Evolutionary conservation across 371 early-diverging fungal genomes (phyloP).

Genomic region (Saksenaea vasiformis): DNA sequence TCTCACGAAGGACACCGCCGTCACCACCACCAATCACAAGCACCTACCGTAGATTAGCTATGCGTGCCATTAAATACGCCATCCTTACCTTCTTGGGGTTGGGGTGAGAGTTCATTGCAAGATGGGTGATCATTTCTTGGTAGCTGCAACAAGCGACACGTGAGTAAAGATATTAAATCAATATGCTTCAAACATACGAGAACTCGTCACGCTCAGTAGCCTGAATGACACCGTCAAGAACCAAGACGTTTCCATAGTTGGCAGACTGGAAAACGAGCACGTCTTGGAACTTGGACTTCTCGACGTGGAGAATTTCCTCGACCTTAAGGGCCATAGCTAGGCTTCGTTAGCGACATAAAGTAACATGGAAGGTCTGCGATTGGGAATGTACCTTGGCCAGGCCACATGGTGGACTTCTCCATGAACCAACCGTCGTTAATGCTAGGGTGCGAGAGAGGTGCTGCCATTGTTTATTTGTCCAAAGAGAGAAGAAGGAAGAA

Average conservation of each 20-base stretch:
- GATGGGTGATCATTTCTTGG: slow-evolving; percentile 98
- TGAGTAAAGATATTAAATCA: not conserved
- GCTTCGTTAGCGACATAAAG: not conserved
- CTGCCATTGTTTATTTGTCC: slow-evolving; percentile 35
- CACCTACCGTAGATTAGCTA: slow-evolving; percentile 55
- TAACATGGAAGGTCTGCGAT: not conserved
- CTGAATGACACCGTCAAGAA: slow-evolving; percentile 97
- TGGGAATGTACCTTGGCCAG: slow-evolving; percentile 81
- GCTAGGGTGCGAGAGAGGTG: slow-evolving; percentile 80
- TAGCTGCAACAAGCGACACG: slow-evolving; percentile 56
- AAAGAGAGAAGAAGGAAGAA: slow-evolving; percentile 9
- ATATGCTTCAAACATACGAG: slow-evolving; percentile 65
- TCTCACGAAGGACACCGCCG: slow-evolving; percentile 96
- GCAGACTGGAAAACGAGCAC: slow-evolving; percentile 94
- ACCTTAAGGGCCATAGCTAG: slow-evolving; percentile 93
- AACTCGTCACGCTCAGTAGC: slow-evolving; percentile 98
- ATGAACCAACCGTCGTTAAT: slow-evolving; percentile 96
- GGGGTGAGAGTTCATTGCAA: slow-evolving; percentile 94
- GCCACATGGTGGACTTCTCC: slow-evolving; percentile 93
- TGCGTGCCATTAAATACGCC: not conserved
- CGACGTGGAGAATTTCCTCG: slow-evolving; percentile 89
- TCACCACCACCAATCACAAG: slow-evolving; percentile 98
- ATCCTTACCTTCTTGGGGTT: slow-evolving; percentile 83
- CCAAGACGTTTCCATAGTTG: slow-evolving; percentile 94
- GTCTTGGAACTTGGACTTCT: slow-evolving; percentile 94